Base-by-base conservation (phyloP, 768 basidiomycete genomes). In the Candolleomyces eurysporus region DNA sequence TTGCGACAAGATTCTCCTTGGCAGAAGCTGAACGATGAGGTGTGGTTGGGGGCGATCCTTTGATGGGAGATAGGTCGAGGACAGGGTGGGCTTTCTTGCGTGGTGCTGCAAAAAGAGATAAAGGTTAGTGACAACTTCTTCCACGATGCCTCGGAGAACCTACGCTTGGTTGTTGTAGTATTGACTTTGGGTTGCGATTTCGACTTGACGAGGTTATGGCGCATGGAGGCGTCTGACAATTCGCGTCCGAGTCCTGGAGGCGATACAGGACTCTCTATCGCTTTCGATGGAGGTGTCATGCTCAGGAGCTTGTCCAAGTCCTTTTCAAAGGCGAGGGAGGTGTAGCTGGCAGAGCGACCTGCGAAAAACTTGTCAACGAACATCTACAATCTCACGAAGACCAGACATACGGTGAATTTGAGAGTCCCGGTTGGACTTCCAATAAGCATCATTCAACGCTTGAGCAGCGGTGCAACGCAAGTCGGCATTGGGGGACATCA, bases 401-500 rank as follows among this genome's bases (percentile, higher is more conserved):
- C 82, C 59, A 36, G 36, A 36, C 36, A 36, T 65, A 85, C 84
- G 77, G 66, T 86, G 83, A 17, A 64, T 64, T 49, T 71, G 62
- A 13, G 74, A 64, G 19, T 71, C 68, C 58, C 69, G 70, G 60
- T 65, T 43, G 26, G 68, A 66, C 6, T 75, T 71, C 90, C 91
- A 94, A 69, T 89, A 94, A 1, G 78, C 61, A 66, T 94, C 91
- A 22, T 66, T 72, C 72, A 91, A 84, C 0, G 86, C 84, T 56
- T 90, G 84, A 5, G 76, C 72, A 1, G 90, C 85, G 0, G 85
- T 92, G 65, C 86, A 90, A 10, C 92, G 83, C 60, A 92, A 68
- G 67, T 92, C 90, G n/a, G 90, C 90, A 68, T 91, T 91, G 11
- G 92, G 90, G 10, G 83, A 77, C 30, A 92, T 81, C 92, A 94